phyloP scores from a whole-genome alignment of 768 basidiomycete species.

The Panaeolus papilionaceus region DNA sequence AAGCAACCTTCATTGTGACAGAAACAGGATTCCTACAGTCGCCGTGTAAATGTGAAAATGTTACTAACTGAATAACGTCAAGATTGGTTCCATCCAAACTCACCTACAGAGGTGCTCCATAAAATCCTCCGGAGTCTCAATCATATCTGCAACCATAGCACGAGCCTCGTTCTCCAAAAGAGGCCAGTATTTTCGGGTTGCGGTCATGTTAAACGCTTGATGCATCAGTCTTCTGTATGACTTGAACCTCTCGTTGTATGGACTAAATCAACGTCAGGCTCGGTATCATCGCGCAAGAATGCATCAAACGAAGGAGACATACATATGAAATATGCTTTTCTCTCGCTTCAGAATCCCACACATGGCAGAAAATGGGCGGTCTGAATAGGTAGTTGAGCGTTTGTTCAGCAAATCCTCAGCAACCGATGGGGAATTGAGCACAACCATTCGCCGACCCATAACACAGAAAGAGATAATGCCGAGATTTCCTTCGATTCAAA shows the following conservation, averaged over 20 bases:
- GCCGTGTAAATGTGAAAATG: no score
- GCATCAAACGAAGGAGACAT: slow-evolving; percentile 16
- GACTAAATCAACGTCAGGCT: slow-evolving; percentile 44
- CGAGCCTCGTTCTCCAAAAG: neutral
- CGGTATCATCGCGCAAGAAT: neutral
- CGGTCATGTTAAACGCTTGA: neutral
- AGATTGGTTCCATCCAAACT: neutral
- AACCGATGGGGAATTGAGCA: slow-evolving; percentile 49
- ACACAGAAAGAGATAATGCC: slow-evolving; percentile 38
- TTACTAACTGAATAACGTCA: neutral
- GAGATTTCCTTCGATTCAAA: neutral
- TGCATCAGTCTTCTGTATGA: neutral
- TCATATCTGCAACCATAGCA: neutral
- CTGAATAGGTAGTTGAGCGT: slow-evolving; percentile 55
- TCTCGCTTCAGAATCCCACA: neutral
- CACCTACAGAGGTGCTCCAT: neutral
- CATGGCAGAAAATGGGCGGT: slow-evolving; percentile 23
- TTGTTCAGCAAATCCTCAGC: slow-evolving; percentile 51
- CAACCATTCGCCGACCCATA: slow-evolving; percentile 43
- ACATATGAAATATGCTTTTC: slow-evolving; percentile 37
- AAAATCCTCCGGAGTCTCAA: neutral
- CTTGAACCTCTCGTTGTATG: slow-evolving; percentile 33
- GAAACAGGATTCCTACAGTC: slow-evolving; percentile 23
- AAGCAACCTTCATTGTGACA: neutral
- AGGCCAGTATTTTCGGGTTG: neutral